Evolutionary conservation across 306 rosid species (phyloP).

Genomic region (Corylus americana): DNA sequence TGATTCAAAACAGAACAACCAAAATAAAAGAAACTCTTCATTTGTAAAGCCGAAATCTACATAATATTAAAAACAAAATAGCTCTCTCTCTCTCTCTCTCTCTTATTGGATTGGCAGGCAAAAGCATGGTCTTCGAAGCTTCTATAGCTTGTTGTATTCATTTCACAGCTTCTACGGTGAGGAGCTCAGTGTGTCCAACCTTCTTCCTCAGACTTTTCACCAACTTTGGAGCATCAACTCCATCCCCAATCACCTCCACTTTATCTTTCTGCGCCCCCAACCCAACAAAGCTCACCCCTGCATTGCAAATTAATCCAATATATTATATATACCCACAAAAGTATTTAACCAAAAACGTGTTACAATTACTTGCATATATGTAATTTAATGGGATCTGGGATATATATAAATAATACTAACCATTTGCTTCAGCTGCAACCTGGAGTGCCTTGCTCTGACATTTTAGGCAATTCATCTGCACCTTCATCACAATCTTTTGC

Average conservation of each 20-base stretch:
- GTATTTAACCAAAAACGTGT: no score
- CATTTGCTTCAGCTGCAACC: background rate
- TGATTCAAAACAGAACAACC: no score
- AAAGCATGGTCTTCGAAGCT: no score
- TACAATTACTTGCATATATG: no score
- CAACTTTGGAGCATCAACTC: background rate
- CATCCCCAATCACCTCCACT: conserved; percentile 13
- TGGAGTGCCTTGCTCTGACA: background rate
- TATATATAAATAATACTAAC: background rate
- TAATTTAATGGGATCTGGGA: no score
- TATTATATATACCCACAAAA: no score
- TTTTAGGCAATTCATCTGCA: background rate
- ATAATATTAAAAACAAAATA: no score
- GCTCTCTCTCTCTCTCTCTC: no score
- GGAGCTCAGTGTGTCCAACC: background rate
- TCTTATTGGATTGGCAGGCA: no score
- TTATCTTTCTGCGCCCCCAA: background rate
- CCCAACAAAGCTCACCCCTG: background rate
- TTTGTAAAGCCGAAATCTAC: no score
- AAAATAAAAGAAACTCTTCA: no score
- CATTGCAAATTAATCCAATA: background rate
- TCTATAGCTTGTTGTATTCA: background rate
- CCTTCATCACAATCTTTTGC: conserved; percentile 19
- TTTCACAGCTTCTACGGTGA: background rate
- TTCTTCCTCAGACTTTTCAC: background rate